phyloP scores from a whole-genome alignment of 345 rosid species.

The Carallia brachiata region DNA sequence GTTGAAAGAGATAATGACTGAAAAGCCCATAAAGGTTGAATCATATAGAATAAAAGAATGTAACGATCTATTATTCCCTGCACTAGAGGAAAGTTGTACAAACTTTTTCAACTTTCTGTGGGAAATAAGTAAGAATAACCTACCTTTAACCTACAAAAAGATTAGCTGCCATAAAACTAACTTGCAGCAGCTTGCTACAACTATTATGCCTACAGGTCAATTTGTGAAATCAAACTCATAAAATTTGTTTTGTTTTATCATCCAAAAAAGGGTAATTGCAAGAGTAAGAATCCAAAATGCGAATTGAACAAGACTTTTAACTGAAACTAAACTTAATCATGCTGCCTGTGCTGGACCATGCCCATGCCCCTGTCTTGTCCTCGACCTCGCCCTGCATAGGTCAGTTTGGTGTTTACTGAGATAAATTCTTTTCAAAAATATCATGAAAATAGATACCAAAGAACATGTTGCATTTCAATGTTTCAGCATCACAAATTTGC shows the following conservation, averaged over 20 bases:
- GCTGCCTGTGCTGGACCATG: constrained; percentile 17
- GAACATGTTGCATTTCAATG: too few relatives aligned
- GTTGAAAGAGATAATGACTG: too few relatives aligned
- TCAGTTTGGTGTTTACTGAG: neutral
- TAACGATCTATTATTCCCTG: constrained; percentile 25
- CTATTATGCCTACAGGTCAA: constrained; percentile 6
- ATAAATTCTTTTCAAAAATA: too few relatives aligned
- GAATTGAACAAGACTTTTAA: constrained; percentile 13
- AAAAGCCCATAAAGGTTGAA: neutral
- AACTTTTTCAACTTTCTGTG: constrained; percentile 3
- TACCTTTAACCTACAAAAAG: constrained; percentile 21
- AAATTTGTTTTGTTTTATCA: neutral
- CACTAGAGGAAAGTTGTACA: constrained; percentile 10
- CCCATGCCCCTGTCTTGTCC: constrained; percentile 22
- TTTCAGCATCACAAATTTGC: too few relatives aligned
- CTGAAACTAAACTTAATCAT: neutral
- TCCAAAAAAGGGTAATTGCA: constrained; percentile 6
- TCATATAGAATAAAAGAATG: constrained; percentile 14
- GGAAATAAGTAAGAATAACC: constrained; percentile 5
- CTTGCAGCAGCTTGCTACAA: constrained; percentile 14
- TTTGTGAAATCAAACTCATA: neutral
- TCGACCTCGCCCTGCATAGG: constrained; percentile 15
- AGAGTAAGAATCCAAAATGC: constrained; percentile 28
- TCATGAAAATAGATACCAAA: too few relatives aligned
- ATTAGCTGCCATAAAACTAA: constrained; percentile 11